A percentile compares a stretch with the other conserved stretches of the same genome.
Conservation (phyloP, 768 basidiomycete species). For the Clitopilus passeckerianus region DNA sequence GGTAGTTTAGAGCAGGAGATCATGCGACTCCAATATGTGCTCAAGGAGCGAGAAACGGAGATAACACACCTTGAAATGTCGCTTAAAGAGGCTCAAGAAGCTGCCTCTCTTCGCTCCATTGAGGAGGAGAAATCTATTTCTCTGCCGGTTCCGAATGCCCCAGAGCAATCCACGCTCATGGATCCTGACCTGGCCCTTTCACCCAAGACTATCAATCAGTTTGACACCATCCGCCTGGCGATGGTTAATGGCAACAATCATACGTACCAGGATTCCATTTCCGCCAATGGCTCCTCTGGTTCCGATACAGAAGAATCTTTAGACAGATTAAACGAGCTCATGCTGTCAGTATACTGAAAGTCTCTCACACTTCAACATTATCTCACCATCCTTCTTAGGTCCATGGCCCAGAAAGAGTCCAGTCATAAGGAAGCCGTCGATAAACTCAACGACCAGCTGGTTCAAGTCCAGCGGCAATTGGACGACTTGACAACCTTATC, state of each 20-base stretch:
- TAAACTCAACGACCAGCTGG: conserved; percentile 61
- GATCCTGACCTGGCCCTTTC: conserved; percentile 42
- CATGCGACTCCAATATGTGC: conserved; percentile 89
- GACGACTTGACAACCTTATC: conserved; percentile 80
- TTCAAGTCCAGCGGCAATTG: conserved; percentile 68
- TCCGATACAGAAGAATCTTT: conserved; percentile 68
- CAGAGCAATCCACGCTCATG: not conserved
- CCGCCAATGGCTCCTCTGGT: conserved; percentile 25
- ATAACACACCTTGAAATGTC: conserved; percentile 70
- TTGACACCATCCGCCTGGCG: conserved; percentile 66
- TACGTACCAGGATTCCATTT: conserved; percentile 29
- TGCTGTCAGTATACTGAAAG: conserved; percentile 59
- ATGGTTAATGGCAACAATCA: conserved; percentile 46
- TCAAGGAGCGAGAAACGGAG: conserved; percentile 90
- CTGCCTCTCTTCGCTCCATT: conserved; percentile 10
- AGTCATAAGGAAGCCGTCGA: conserved; percentile 81
- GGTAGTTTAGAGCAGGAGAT: conserved; percentile 91
- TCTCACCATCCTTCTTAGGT: conserved; percentile 41
- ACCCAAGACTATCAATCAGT: conserved; percentile 67
- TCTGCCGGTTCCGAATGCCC: conserved; percentile 16
- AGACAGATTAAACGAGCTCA: conserved; percentile 82
- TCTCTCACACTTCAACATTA: not conserved
- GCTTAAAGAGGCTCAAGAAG: conserved; percentile 30
- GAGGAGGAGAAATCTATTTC: conserved; percentile 10
- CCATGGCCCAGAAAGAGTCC: conserved; percentile 97